Evolutionary conservation across 1,284 basidiomycete genomes (phyloP).

Genomic region (Pterulicium gracile): DNA sequence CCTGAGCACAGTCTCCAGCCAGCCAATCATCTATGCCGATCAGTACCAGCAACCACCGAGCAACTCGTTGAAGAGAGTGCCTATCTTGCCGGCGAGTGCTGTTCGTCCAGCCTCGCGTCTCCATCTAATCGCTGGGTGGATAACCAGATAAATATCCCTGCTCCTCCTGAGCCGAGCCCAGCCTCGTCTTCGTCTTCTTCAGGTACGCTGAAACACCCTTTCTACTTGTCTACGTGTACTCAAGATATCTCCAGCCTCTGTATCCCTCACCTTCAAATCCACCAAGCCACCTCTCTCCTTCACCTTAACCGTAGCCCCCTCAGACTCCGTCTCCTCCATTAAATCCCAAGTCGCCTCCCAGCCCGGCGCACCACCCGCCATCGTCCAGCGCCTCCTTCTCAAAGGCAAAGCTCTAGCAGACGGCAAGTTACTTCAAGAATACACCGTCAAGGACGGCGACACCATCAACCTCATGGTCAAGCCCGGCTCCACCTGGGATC

Average conservation of each 20-base stretch:
- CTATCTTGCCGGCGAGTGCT: conserved; percentile 52
- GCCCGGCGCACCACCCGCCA: conserved; percentile 56
- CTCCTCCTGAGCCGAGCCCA: conserved; percentile 38
- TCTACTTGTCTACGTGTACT: conserved; percentile 5
- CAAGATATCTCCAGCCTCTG: conserved; percentile 27
- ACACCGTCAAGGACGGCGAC: conserved; percentile 69
- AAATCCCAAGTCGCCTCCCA: conserved; percentile 62
- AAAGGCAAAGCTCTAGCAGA: conserved; percentile 90
- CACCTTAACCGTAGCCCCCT: conserved; percentile 56
- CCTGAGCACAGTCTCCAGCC: conserved; percentile 53
- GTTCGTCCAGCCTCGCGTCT: conserved; percentile 1
- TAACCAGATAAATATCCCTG: conserved; percentile 44
- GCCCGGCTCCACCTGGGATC: conserved; percentile 61
- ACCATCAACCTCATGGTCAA: conserved; percentile 80
- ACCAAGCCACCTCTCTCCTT: conserved; percentile 77
- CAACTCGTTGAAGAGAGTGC: conserved; percentile 64
- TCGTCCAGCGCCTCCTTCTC: conserved; percentile 73
- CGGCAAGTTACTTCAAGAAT: conserved; percentile 80
- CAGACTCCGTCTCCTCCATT: conserved; percentile 71
- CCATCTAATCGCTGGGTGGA: conserved; percentile 6
- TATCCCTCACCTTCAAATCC: conserved; percentile 78
- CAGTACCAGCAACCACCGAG: conserved; percentile 70
- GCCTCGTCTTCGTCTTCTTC: conserved; percentile 21
- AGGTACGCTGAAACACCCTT: conserved; percentile 16
- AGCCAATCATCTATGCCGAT: conserved; percentile 61